Conservation (phyloP, 495 filamentous ascomycete genomes). For the Xylaria curta region DNA sequence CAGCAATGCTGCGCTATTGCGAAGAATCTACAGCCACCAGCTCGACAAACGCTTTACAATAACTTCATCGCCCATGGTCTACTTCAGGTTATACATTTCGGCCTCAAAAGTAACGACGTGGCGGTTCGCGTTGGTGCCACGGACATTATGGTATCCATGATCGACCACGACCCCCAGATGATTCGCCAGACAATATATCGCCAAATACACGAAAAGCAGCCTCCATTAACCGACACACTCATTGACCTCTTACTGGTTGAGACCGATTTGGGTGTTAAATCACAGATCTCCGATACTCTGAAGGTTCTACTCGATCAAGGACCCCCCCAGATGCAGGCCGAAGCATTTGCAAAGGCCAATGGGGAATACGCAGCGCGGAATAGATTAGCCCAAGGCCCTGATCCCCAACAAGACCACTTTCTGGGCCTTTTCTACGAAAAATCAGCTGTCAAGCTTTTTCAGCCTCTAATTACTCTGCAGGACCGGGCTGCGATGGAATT, state of each 20-base stretch:
- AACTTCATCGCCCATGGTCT: conserved; percentile 90
- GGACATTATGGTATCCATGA: conserved; percentile 90
- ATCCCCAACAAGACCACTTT: conserved; percentile 84
- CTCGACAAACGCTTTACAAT: conserved; percentile 78
- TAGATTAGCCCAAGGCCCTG: conserved; percentile 46
- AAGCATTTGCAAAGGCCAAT: conserved; percentile 69
- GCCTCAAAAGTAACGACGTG: conserved; percentile 82
- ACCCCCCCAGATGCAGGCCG: conserved; percentile 61
- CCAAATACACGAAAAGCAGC: conserved; percentile 83
- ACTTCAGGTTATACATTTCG: conserved; percentile 88
- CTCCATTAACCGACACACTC: conserved; percentile 88
- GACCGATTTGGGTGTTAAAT: conserved; percentile 91
- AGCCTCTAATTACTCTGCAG: conserved; percentile 83
- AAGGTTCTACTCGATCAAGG: conserved; percentile 93
- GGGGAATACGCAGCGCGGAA: conserved; percentile 71
- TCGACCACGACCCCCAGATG: conserved; percentile 94
- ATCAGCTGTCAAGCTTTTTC: conserved; percentile 85
- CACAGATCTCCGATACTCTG: conserved; percentile 93
- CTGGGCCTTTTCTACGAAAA: conserved; percentile 88
- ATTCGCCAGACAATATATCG: conserved; percentile 92
- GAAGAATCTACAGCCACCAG: conserved; percentile 87
- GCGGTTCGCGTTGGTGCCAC: conserved; percentile 89
- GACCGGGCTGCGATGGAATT: conserved; percentile 61
- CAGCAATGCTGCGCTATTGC: conserved; percentile 95
- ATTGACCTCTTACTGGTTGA: conserved; percentile 93